phyloP scores from a whole-genome alignment of 352 stramenopile species.

The Phytophthora fragariae region DNA sequence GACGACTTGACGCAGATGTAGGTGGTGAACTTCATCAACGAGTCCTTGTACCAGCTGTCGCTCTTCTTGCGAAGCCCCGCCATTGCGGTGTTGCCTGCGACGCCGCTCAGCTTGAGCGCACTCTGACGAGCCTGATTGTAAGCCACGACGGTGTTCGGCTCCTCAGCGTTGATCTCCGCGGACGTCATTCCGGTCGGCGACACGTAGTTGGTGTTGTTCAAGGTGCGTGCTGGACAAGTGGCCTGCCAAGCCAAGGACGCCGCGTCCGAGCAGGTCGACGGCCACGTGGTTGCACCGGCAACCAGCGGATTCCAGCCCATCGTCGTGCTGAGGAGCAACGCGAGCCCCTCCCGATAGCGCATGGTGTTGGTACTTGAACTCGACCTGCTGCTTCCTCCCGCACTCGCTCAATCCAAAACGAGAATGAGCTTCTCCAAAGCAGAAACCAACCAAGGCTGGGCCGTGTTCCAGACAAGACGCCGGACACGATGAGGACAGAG shows the following conservation, averaged over 20 bases:
- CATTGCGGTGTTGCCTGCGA: slow-evolving; percentile 72
- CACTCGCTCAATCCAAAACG: slow-evolving; percentile 31
- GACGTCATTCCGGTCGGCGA: slow-evolving; percentile 60
- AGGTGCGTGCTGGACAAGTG: slow-evolving; percentile 64
- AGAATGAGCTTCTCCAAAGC: slow-evolving; percentile 27
- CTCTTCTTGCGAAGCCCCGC: slow-evolving; percentile 76
- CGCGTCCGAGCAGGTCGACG: slow-evolving; percentile 58
- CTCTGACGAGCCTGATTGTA: slow-evolving; percentile 76
- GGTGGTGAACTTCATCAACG: slow-evolving; percentile 71
- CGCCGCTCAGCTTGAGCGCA: slow-evolving; percentile 69
- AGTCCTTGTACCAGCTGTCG: slow-evolving; percentile 70
- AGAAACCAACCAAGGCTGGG: slow-evolving; percentile 8
- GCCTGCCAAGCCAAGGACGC: slow-evolving; percentile 62
- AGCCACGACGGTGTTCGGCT: slow-evolving; percentile 60
- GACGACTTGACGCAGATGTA: slow-evolving; percentile 76
- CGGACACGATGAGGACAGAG: slow-evolving; percentile 22
- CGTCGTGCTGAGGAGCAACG: slow-evolving; percentile 27
- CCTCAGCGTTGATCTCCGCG: slow-evolving; percentile 70
- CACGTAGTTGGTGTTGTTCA: slow-evolving; percentile 62
- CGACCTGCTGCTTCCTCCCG: slow-evolving; percentile 17
- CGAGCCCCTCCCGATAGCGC: slow-evolving; percentile 32
- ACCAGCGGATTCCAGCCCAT: slow-evolving; percentile 27
- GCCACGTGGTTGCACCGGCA: slow-evolving; percentile 22
- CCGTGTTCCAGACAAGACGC: slow-evolving; percentile 8
- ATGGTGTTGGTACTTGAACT: slow-evolving; percentile 26